Base-by-base conservation (phyloP, 352 stramenopile genomes). In the Pythium rhizo-oryzae region DNA sequence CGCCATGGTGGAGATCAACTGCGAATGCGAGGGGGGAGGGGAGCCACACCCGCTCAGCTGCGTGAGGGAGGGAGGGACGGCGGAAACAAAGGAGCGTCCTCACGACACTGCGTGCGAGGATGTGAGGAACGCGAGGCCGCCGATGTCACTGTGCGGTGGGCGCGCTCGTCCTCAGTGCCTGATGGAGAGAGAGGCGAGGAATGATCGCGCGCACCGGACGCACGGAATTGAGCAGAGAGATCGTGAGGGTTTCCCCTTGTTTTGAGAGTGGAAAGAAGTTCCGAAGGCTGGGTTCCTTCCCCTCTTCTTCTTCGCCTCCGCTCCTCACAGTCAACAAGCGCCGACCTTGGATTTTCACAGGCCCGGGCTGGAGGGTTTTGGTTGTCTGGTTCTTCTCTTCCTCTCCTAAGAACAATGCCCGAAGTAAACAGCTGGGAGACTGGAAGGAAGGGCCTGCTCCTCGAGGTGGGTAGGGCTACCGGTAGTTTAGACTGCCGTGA, bases 321-420 rank as follows among this genome's bases (percentile, higher is more conserved):
- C 59, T 57, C 47, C 58, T 41, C 59, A 66, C 59, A 66, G 59
- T 66, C 59, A 66, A 37, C 52, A 21, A 59, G 37, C 23, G 47
- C 35, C 13, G 55, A 62, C 21, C 41, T 39, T 53, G 39, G 57
- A 63, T 63, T 63, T 63, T 55, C 44, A 33, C 0, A 18, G 35
- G 35, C 35, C n/a, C 35, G 35, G 8, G 8, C n/a, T 30, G 23
- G 33, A 50, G 54, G 54, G 35, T 25, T 61, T 56, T 64, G 60
- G 51, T 67, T 67, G 61, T 68, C 61, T 68, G 61, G 61, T 68
- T 68, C 61, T 68, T 65, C 57, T 53, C 57, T 53, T 57, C 24
- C 47, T 57, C 59, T 49, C 59, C 51, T 66, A 51, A 66, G 59
- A 63, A 66, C 50, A 52, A 24, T 50, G 35, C 33, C 18, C n/a